Percentiles rank a stretch among this genome's conserved stretches.
These are phyloP conservation scores for Tetrastigma voinierianum DNA, from an alignment of 164 flowering plant species.

Conservation along the genomic window DNA sequence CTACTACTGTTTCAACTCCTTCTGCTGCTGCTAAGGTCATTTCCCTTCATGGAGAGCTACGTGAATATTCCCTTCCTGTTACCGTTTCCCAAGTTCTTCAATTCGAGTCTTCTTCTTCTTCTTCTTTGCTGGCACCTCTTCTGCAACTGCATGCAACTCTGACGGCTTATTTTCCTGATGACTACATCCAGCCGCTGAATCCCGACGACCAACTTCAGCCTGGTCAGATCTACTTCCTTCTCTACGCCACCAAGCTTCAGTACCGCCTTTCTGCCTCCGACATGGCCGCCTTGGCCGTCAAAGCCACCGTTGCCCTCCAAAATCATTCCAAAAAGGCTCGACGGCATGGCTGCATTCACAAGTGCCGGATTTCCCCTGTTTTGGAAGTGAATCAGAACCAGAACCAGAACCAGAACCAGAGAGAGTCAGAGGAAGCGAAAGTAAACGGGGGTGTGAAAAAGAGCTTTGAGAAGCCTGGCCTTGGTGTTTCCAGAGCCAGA, in stretches of 20 bases:
- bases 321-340: slow-evolving; percentile 11
- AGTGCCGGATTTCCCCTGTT: slow-evolving; percentile 30
- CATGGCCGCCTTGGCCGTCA: slow-evolving; percentile 71
- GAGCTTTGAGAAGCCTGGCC: not conserved
- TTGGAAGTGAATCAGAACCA: not conserved
- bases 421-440: too few relatives aligned
- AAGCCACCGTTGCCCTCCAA: slow-evolving; percentile 49
- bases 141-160: slow-evolving; percentile 46
- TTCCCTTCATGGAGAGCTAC: slow-evolving; percentile 35
- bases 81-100: slow-evolving; percentile 37
- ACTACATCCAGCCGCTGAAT: slow-evolving; percentile 38
- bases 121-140: slow-evolving; percentile 12
- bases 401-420: too few relatives aligned
- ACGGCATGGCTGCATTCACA: slow-evolving; percentile 9
- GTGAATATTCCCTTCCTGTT: slow-evolving; percentile 31
- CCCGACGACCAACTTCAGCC: slow-evolving; percentile 22
- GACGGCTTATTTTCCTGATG: slow-evolving; percentile 47
- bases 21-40: slow-evolving; percentile 35
- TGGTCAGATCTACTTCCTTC: slow-evolving; percentile 55
- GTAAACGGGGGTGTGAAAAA: not conserved
- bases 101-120: not conserved
- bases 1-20: not conserved
- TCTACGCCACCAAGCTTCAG: slow-evolving; percentile 35
- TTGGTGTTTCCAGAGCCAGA: slow-evolving; percentile 25
- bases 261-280: slow-evolving; percentile 42